phyloP scores from a whole-genome alignment of 768 basidiomycete species.

The Trametes maxima region DNA sequence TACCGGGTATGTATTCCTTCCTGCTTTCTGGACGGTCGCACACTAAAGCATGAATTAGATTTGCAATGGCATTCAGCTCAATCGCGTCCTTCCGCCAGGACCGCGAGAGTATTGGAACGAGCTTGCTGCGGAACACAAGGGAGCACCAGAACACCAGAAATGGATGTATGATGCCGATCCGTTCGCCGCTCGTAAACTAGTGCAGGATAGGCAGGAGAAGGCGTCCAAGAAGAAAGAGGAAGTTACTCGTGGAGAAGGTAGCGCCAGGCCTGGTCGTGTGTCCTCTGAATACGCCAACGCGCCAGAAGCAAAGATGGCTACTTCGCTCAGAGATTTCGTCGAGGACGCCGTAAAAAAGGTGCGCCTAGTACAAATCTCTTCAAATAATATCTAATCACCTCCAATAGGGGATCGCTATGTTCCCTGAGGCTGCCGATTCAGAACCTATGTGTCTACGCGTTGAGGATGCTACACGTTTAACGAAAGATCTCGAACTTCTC shows the following conservation, averaged over 20 bases:
- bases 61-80: slow-evolving; percentile 73
- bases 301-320: slow-evolving; percentile 86
- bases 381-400: slow-evolving; percentile 7
- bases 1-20: slow-evolving; percentile 69
- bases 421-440: slow-evolving; percentile 48
- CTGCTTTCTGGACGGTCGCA: neutral
- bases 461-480: slow-evolving; percentile 47
- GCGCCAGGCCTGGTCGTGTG: slow-evolving; percentile 13
- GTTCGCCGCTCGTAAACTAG: slow-evolving; percentile 70
- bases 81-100: slow-evolving; percentile 77
- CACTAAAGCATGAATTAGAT: slow-evolving; percentile 48
- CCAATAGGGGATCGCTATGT: slow-evolving; percentile 51
- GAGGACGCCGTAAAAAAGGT: slow-evolving; percentile 84
- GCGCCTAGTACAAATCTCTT: slow-evolving; percentile 12
- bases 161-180: slow-evolving; percentile 94
- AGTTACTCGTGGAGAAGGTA: slow-evolving; percentile 25
- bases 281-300: slow-evolving; percentile 47
- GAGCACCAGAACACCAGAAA: slow-evolving; percentile 63
- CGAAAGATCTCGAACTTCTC: slow-evolving; percentile 57
- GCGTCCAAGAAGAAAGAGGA: slow-evolving; percentile 47
- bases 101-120: slow-evolving; percentile 89
- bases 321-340: slow-evolving; percentile 71
- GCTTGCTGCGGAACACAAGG: slow-evolving; percentile 70
- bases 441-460: slow-evolving; percentile 40
- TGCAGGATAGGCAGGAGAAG: slow-evolving; percentile 66